Conservation (phyloP, 2,329 filamentous ascomycete species). For the Elsinoe australis region DNA sequence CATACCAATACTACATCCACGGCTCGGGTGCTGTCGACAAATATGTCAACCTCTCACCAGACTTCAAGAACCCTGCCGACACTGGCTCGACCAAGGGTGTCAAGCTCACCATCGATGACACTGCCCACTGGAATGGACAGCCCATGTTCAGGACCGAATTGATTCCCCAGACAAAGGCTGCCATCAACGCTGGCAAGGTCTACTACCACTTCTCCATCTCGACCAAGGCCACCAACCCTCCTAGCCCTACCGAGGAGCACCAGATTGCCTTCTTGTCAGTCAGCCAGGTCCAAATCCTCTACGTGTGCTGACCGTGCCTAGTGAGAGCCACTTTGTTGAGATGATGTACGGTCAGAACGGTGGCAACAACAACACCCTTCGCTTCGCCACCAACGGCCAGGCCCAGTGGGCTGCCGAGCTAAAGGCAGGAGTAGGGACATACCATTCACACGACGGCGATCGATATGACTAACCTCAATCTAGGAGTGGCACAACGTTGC, state of each 20-base stretch:
- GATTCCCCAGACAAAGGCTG: conserved; percentile 60
- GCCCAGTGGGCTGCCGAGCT: conserved; percentile 58
- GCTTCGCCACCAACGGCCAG: conserved; percentile 56
- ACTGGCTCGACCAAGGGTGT: conserved; percentile 54
- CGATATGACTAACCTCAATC: too few species aligned
- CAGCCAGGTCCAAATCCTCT: neutral
- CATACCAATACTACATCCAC: conserved; percentile 72
- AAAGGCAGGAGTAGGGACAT: conserved; percentile 38
- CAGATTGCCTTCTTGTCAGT: conserved; percentile 50
- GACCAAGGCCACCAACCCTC: conserved; percentile 52
- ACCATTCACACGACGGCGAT: too few species aligned
- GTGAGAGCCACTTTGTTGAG: conserved; percentile 65
- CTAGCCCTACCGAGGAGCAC: conserved; percentile 57
- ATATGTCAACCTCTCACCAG: conserved; percentile 55
- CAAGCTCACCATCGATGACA: conserved; percentile 58
- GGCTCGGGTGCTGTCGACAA: conserved; percentile 48
- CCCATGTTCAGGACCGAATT: conserved; percentile 66
- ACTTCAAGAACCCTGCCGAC: conserved; percentile 60
- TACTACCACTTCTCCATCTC: conserved; percentile 67
- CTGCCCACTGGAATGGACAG: conserved; percentile 64
- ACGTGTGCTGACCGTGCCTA: neutral
- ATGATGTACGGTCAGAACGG: conserved; percentile 57
- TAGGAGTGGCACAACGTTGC: conserved; percentile 67
- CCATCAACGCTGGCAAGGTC: conserved; percentile 59
- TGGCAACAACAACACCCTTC: conserved; percentile 48